These are phyloP conservation scores for Kazachstania kunashirensis DNA, from an alignment of 805 yeast genomes.

Conservation along the genomic window DNA sequence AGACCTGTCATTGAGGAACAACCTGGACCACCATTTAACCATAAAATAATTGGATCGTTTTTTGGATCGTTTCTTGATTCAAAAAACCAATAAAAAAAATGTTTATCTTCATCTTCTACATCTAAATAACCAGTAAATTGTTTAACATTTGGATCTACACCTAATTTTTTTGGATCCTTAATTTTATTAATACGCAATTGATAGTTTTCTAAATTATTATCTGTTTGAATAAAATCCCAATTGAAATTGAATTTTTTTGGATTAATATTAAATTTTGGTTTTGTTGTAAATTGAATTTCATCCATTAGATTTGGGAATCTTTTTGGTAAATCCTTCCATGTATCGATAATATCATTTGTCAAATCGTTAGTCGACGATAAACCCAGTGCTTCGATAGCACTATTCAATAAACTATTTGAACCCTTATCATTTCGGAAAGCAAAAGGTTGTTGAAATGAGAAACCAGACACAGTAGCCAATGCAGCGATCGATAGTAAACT, in stretches of 20 bases:
- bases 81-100: constrained; percentile 75
- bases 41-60: constrained; percentile 74
- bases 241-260: constrained; percentile 14
- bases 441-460: constrained; percentile 29
- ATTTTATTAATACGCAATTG: constrained; percentile 51
- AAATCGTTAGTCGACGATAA: constrained; percentile 13
- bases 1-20: constrained; percentile 99
- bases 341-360: constrained; percentile 38
- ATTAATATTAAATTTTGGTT: constrained; percentile 32
- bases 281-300: constrained; percentile 40
- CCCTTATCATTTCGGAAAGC: constrained; percentile 18
- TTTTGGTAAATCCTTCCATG: constrained; percentile 58
- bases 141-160: constrained; percentile 64
- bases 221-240: constrained; percentile 26
- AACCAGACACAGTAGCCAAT: constrained; percentile 14
- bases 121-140: constrained; percentile 85
- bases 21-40: constrained; percentile 99
- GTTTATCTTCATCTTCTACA: constrained; percentile 74
- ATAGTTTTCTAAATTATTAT: constrained; percentile 35
- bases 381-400: constrained; percentile 40
- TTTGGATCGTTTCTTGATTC: constrained; percentile 84
- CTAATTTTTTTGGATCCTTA: constrained; percentile 52
- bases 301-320: constrained; percentile 48
- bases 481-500: constrained; percentile 7
- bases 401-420: constrained; percentile 29